Evolutionary conservation across 768 basidiomycete species (phyloP), one percentile per base, ranked within the genome.

Genomic region (Macrolepiota albuminosa): DNA sequence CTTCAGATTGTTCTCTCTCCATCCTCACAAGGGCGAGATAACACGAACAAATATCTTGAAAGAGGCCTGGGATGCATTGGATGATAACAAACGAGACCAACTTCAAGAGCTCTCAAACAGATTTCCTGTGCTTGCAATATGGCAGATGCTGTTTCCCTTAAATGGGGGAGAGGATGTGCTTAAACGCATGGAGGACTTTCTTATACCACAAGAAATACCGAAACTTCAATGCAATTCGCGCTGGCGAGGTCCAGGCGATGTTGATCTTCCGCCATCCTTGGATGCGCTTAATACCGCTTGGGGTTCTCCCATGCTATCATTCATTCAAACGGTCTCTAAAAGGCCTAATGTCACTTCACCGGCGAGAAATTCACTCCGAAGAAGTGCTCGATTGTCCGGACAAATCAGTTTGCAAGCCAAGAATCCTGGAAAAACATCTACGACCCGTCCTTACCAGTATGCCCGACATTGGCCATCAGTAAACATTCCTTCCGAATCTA

Each of bases 61-160:
- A 39, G 59, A 26, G 21, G 46, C 53, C 0, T 60, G 59, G 59
- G 39, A 56, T 7, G 34, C 54, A 5, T 13, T 55, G 52, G 24
- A 40, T 5, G 14, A 59, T 26, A 7, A 18, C 21, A 10, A 46
- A 36, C 59, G 37, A 48, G 29, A 49, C 18, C 7, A 55, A 0
- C 40, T 54, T 7, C 21, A 26, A 13, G 24, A 60, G 10, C n/a
- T 37, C 4, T 14, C n/a, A 7, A 0, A 26, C 2, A 55, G 40
- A 47, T 60, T 50, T 33, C 54, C 54, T 36, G 7, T 40, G 14
- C 53, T 60, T 14, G 59, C 54, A 7, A 48, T 56, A 8, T 60
- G 59, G 59, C 54, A 60, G 29, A 42, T 56, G 47, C 43, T 60
- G 9, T 56, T 60, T 36, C 29, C 48, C 13, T 42, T 14, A 9